phyloP scores from a whole-genome alignment of 305 asterid genomes.

The Ajuga reptans region DNA sequence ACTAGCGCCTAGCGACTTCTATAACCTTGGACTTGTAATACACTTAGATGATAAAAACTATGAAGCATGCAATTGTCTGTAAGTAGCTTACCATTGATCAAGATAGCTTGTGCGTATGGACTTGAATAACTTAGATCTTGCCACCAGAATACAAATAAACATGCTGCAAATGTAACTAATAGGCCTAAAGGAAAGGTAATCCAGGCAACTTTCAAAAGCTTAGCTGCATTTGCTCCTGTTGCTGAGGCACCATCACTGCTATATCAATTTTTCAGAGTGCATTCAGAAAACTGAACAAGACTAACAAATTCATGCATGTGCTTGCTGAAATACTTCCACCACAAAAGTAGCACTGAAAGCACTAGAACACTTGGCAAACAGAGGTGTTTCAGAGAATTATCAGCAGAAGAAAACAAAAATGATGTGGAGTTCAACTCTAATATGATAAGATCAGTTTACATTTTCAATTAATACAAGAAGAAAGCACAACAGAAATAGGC shows the following conservation, averaged over 20 bases:
- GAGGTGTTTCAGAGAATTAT: not conserved
- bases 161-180: conserved; percentile 49
- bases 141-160: conserved; percentile 75
- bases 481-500: not conserved
- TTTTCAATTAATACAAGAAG: not conserved
- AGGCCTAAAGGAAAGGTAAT: conserved; percentile 69
- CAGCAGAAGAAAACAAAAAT: not conserved
- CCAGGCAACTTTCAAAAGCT: conserved; percentile 87
- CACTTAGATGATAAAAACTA: not conserved
- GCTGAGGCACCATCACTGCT: conserved; percentile 56
- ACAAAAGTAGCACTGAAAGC: not conserved
- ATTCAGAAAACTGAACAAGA: conserved; percentile 12
- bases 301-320: not conserved
- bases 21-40: too few species aligned
- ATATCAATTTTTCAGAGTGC: conserved; percentile 18
- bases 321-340: not conserved
- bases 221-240: conserved; percentile 47
- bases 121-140: conserved; percentile 60
- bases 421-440: not conserved
- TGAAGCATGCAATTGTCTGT: not conserved
- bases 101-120: conserved; percentile 76
- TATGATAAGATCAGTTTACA: conserved; percentile 1
- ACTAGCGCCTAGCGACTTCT: too few species aligned
- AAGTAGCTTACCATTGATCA: conserved; percentile 58
- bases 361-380: conserved; percentile 3